These are phyloP conservation scores for Xylaria sp. DNA, from an alignment of 2,329 filamentous ascomycete species.

Conservation along the genomic window DNA sequence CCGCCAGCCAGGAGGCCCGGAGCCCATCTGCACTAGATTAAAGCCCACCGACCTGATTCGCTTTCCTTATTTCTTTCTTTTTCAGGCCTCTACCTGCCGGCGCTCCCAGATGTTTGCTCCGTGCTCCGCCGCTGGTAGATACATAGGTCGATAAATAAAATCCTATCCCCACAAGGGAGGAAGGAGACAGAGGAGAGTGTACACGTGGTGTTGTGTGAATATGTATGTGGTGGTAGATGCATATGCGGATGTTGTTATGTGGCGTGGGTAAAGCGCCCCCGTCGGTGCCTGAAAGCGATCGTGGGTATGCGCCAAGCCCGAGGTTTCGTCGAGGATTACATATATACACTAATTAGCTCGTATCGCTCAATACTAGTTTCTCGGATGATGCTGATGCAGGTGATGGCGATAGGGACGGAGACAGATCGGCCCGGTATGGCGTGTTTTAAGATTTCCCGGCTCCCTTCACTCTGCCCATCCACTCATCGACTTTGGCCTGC, in stretches of 20 bases:
- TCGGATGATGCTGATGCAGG: too few species aligned
- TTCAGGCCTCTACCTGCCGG: background rate
- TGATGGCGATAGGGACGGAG: background rate
- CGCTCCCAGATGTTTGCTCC: background rate
- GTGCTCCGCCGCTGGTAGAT: background rate
- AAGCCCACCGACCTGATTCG: too few species aligned
- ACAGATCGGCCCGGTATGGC: background rate
- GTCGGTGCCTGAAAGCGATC: background rate
- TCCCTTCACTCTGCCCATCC: constrained; percentile 31
- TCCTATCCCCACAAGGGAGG: background rate
- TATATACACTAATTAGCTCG: background rate
- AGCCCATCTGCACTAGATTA: constrained; percentile 1
- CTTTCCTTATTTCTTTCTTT: background rate
- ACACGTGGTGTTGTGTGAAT: too few species aligned
- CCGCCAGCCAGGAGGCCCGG: background rate
- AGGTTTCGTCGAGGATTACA: background rate
- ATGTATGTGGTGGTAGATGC: too few species aligned
- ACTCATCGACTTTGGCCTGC: constrained; percentile 33
- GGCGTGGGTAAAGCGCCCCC: background rate
- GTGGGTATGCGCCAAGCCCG: too few species aligned
- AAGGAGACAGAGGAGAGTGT: background rate
- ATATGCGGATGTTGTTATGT: background rate
- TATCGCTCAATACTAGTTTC: background rate
- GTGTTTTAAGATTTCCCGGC: constrained; percentile 25
- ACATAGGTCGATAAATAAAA: background rate